A percentile compares a stretch with the other conserved stretches of the same genome.
These are phyloP conservation scores for Torulaspora microellipsoides DNA, from an alignment of 805 yeast species.

Conservation along the genomic window DNA sequence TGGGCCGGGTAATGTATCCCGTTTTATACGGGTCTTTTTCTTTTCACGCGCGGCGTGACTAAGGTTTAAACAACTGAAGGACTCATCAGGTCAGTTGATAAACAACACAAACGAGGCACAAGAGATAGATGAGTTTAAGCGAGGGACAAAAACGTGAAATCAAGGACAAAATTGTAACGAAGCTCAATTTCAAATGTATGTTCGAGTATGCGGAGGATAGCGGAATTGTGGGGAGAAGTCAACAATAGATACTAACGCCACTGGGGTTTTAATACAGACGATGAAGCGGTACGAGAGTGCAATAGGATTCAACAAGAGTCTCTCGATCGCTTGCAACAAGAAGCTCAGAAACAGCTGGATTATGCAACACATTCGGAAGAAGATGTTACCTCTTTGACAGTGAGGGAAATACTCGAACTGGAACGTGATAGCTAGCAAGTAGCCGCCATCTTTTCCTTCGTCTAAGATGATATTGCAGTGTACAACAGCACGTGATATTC, in stretches of 20 bases:
- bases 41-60: no score
- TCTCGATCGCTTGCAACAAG: slow-evolving; percentile 6
- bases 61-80: no score
- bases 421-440: slow-evolving; percentile 9
- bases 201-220: not conserved
- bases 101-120: no score
- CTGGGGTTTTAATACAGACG: slow-evolving; percentile 4
- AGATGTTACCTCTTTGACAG: slow-evolving; percentile 6
- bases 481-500: not conserved
- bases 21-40: no score
- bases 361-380: not conserved
- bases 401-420: slow-evolving; percentile 15
- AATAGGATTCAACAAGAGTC: slow-evolving; percentile 3
- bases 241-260: slow-evolving; percentile 2
- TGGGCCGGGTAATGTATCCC: no score
- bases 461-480: no score
- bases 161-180: slow-evolving; percentile 12
- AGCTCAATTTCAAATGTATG: slow-evolving; percentile 19
- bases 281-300: slow-evolving; percentile 12
- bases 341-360: slow-evolving; percentile 9
- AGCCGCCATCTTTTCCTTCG: not conserved
- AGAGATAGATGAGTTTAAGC: slow-evolving; percentile 3
- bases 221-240: no score
- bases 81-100: no score
- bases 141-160: slow-evolving; percentile 11